These are phyloP conservation scores for Nepenthes gracilis DNA, from an alignment of 148 eudicot genomes.

Conservation along the genomic window DNA sequence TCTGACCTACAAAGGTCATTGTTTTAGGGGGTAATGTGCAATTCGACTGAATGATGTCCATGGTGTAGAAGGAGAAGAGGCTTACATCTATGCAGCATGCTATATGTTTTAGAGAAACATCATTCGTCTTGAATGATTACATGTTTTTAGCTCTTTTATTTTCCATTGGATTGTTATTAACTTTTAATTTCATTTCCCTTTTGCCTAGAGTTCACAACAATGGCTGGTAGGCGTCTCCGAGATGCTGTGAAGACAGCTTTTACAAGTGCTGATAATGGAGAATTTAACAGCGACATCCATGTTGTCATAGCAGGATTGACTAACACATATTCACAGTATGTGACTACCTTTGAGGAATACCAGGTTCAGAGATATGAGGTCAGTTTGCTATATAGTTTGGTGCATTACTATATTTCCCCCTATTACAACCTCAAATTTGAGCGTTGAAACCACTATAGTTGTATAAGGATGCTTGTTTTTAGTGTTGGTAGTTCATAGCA, in stretches of 20 bases:
- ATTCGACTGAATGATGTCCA: too few relatives aligned
- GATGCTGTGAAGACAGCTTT: conserved; percentile 74
- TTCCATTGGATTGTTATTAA: background rate
- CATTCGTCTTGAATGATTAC: too few relatives aligned
- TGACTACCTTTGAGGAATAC: conserved; percentile 89
- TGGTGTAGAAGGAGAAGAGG: too few relatives aligned
- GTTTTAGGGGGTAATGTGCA: too few relatives aligned
- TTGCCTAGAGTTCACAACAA: conserved; percentile 74
- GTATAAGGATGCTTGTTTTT: too few relatives aligned
- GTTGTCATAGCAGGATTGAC: conserved; percentile 93
- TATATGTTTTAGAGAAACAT: too few relatives aligned
- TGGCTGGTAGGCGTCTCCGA: conserved; percentile 97
- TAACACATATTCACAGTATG: conserved; percentile 89
- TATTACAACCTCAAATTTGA: background rate
- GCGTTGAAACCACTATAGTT: background rate
- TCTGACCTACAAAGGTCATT: too few relatives aligned
- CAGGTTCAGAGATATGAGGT: conserved; percentile 97
- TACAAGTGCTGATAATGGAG: conserved; percentile 28
- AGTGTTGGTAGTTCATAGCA: too few relatives aligned
- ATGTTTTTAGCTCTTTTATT: too few relatives aligned
- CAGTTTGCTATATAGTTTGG: conserved; percentile 10
- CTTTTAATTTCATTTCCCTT: conserved; percentile 1
- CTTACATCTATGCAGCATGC: too few relatives aligned
- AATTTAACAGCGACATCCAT: conserved; percentile 43
- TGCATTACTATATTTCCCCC: background rate